Conservation (phyloP, 208 protist species). For the Trypanosomatidae sp. region DNA sequence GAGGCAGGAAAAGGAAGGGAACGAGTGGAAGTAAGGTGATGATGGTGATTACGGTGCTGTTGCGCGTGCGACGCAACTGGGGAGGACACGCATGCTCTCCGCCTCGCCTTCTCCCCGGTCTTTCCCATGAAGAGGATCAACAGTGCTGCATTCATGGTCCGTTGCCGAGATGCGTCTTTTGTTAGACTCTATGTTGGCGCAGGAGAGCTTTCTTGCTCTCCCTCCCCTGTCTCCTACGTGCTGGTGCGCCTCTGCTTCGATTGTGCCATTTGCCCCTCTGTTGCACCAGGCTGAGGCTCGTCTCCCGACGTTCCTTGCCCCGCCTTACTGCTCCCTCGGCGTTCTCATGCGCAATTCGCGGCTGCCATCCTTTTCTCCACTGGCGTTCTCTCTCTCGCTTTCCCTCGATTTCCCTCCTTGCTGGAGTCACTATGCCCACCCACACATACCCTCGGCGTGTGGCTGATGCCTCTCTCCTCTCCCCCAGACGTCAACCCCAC, state of each 20-base stretch:
- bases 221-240: not conserved
- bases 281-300: not conserved
- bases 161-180: not conserved
- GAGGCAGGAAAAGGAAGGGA: not conserved
- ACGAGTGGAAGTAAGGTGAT: not conserved
- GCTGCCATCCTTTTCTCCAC: not conserved
- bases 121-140: not conserved
- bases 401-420: not conserved
- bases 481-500: not conserved
- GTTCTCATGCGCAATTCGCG: not conserved
- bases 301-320: not conserved
- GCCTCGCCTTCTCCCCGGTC: not conserved
- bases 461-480: not conserved
- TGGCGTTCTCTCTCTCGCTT: constrained; percentile 10
- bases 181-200: not conserved
- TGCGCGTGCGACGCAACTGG: not conserved
- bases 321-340: not conserved
- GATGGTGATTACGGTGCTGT: not conserved
- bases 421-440: not conserved
- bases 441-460: not conserved
- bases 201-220: not conserved
- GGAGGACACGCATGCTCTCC: not conserved
- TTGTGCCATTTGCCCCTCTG: not conserved
- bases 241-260: not conserved
- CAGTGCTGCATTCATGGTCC: not conserved